These are phyloP conservation scores for Asparagopsis taxiformis DNA, from an alignment of 31 red algal species.

Conservation along the genomic window DNA sequence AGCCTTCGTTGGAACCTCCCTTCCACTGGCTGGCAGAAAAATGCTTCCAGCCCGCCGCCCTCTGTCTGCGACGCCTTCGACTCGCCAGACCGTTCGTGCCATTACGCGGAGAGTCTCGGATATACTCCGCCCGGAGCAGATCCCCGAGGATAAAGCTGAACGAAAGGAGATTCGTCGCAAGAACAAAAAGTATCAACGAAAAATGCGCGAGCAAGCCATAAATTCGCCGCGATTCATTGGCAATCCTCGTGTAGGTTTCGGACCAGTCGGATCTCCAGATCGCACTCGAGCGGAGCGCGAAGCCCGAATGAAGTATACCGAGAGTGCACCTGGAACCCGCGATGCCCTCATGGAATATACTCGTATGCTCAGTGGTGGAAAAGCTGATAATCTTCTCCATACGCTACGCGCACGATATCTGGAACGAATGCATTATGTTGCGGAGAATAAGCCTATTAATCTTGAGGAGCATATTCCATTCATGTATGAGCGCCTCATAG, in stretches of 20 bases:
- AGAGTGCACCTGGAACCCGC: slow-evolving; percentile 12
- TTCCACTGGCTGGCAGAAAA: too few species aligned
- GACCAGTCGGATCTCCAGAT: background rate
- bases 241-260: background rate
- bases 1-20: too few species aligned
- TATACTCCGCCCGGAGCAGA: slow-evolving; percentile 31
- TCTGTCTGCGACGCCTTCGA: too few species aligned
- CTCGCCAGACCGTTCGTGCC: slow-evolving; percentile 16
- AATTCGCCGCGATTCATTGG: slow-evolving; percentile 1
- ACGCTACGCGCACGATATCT: slow-evolving; percentile 28
- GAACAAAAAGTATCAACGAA: background rate
- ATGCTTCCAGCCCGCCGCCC: too few species aligned
- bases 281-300: slow-evolving; percentile 34
- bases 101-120: slow-evolving; percentile 54
- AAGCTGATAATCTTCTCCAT: slow-evolving; percentile 43
- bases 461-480: slow-evolving; percentile 25
- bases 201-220: background rate
- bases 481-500: slow-evolving; percentile 52
- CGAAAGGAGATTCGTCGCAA: slow-evolving; percentile 1
- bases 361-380: slow-evolving; percentile 22
- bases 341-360: slow-evolving; percentile 19
- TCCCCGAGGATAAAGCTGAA: slow-evolving; percentile 21
- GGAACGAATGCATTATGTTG: slow-evolving; percentile 18
- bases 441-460: slow-evolving; percentile 5
- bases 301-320: slow-evolving; percentile 33